Percentiles rank a stretch among this genome's conserved stretches.
Conservation (phyloP, 192 early-diverging fungal genomes). For the Gigaspora rosea region DNA sequence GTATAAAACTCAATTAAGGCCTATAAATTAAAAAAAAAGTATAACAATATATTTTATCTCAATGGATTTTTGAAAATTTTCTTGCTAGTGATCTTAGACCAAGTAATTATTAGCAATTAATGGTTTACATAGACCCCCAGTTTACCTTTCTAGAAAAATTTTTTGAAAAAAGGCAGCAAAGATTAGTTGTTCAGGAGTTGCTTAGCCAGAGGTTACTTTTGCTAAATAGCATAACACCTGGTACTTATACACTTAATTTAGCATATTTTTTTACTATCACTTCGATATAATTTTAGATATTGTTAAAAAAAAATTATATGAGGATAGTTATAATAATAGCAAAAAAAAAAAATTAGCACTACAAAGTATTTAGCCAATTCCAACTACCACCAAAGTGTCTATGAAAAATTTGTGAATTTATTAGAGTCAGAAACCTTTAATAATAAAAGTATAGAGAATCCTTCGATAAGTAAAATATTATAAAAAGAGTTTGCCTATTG, state of each 20-base stretch:
- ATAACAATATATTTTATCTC: neutral
- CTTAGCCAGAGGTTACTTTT: neutral
- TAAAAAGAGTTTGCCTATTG: neutral
- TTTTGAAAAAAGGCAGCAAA: too few species aligned
- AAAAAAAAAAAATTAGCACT: neutral
- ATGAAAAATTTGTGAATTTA: too few species aligned
- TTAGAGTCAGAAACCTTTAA: conserved; percentile 3
- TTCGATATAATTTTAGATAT: conserved; percentile 9
- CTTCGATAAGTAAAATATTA: neutral
- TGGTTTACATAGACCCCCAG: neutral
- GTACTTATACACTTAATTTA: conserved; percentile 7
- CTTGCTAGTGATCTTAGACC: neutral
- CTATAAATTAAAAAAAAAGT: neutral
- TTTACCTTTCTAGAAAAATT: conserved; percentile 8
- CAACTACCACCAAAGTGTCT: neutral
- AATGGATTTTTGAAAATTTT: conserved; percentile 9
- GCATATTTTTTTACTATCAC: neutral
- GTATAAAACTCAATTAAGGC: too few species aligned
- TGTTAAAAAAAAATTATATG: conserved; percentile 6
- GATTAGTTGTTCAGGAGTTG: too few species aligned
- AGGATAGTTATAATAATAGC: neutral
- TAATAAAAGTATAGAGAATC: neutral
- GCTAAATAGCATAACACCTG: neutral
- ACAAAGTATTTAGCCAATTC: conserved; percentile 3
- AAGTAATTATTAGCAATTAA: conserved; percentile 7